phyloP scores from a whole-genome alignment of 768 basidiomycete species.

The Podaxis rugospora region DNA sequence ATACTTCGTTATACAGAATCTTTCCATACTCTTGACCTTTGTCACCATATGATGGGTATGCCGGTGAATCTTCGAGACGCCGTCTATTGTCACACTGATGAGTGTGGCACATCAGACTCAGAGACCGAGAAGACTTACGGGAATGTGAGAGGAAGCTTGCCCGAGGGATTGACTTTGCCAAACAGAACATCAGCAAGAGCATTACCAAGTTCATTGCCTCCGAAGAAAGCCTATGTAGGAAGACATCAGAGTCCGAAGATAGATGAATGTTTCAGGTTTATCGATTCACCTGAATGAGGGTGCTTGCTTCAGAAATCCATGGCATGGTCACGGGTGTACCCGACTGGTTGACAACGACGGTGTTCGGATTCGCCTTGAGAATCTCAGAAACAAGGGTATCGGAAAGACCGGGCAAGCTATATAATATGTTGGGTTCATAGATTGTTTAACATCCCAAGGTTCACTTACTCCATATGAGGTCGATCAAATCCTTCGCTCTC shows the following conservation, averaged over 20 bases:
- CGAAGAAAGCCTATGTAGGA: slow-evolving; percentile 40
- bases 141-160: slow-evolving; percentile 52
- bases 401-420: slow-evolving; percentile 46
- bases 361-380: slow-evolving; percentile 46
- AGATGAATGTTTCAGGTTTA: not conserved
- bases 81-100: slow-evolving; percentile 23
- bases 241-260: not conserved
- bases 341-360: slow-evolving; percentile 54
- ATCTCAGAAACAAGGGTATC: slow-evolving; percentile 48
- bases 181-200: slow-evolving; percentile 57
- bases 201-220: slow-evolving; percentile 52
- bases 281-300: slow-evolving; percentile 34
- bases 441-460: not conserved
- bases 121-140: slow-evolving; percentile 29
- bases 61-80: slow-evolving; percentile 48
- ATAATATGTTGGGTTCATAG: not conserved
- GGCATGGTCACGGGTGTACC: slow-evolving; percentile 52
- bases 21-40: slow-evolving; percentile 40
- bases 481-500: slow-evolving; percentile 64
- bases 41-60: slow-evolving; percentile 40
- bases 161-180: slow-evolving; percentile 56
- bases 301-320: slow-evolving; percentile 38
- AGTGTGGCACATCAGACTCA: not conserved
- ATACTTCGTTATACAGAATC: slow-evolving; percentile 42
- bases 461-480: slow-evolving; percentile 34